Percentiles rank a stretch among this genome's conserved stretches.
Evolutionary conservation across 768 basidiomycete species (phyloP).

Genomic region (Lactarius pseudohatsudake): DNA sequence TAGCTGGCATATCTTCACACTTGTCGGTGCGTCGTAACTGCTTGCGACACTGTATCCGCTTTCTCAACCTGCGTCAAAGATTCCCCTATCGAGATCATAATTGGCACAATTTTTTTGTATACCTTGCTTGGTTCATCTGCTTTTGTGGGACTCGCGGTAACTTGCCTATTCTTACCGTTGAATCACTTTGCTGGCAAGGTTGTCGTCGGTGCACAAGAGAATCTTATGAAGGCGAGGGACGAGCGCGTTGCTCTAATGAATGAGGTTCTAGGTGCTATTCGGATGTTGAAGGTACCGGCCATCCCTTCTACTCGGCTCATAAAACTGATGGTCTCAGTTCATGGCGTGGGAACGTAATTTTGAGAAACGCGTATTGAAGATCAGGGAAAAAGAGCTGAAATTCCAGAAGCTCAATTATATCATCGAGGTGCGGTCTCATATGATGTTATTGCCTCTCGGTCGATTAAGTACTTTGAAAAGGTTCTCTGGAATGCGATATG

Average conservation of each 20-base stretch:
- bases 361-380: conserved; percentile 66
- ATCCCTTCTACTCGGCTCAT: background rate
- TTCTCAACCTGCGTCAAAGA: conserved; percentile 44
- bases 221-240: conserved; percentile 88
- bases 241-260: conserved; percentile 92
- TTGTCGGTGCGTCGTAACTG: conserved; percentile 53
- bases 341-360: conserved; percentile 96
- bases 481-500: conserved; percentile 54
- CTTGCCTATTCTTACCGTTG: conserved; percentile 63
- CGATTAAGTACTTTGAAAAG: conserved; percentile 30
- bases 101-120: conserved; percentile 77
- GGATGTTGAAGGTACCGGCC: conserved; percentile 72
- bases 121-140: conserved; percentile 75
- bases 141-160: conserved; percentile 75
- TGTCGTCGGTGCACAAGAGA: conserved; percentile 75
- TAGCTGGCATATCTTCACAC: conserved; percentile 71
- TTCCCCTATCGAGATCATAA: conserved; percentile 72
- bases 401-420: conserved; percentile 85
- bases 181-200: conserved; percentile 85
- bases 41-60: background rate
- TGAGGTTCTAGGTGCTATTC: conserved; percentile 85
- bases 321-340: conserved; percentile 50
- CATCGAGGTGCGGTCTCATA: conserved; percentile 57
- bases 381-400: conserved; percentile 79
- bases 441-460: background rate